Evolutionary conservation across 768 basidiomycete genomes (phyloP).

Genomic region (Auricularia sp.): DNA sequence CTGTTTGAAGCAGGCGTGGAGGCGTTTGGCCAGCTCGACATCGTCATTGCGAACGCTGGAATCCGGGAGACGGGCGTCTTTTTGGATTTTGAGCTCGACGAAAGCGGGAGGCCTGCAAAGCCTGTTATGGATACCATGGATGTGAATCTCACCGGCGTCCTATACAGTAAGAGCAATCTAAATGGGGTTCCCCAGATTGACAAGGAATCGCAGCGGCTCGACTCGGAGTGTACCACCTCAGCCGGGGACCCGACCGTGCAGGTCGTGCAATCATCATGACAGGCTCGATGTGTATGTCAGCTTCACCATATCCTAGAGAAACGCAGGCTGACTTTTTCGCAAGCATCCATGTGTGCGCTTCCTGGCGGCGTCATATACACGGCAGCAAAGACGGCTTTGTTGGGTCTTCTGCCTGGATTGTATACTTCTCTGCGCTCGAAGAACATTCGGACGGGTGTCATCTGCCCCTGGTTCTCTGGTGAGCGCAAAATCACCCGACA

Average conservation of each 20-base stretch:
- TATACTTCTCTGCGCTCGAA: constrained; percentile 24
- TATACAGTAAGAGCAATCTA: constrained; percentile 33
- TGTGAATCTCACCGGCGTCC: constrained; percentile 38
- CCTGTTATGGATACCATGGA: constrained; percentile 38
- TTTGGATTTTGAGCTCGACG: constrained; percentile 8
- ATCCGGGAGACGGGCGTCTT: constrained; percentile 22
- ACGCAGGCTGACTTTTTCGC: neutral
- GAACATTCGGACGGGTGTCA: constrained; percentile 35
- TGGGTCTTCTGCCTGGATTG: constrained; percentile 44
- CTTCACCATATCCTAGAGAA: neutral
- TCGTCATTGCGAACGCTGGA: constrained; percentile 29
- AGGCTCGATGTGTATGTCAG: constrained; percentile 41
- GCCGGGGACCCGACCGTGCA: constrained; percentile 24
- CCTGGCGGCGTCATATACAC: constrained; percentile 37
- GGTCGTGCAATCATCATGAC: constrained; percentile 43
- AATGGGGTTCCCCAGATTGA: neutral
- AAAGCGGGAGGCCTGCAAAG: constrained; percentile 32
- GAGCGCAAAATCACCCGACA: constrained; percentile 4
- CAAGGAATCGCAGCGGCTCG: constrained; percentile 30
- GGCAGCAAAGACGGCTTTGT: constrained; percentile 44
- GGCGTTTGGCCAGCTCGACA: constrained; percentile 5
- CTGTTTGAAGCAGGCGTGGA: neutral
- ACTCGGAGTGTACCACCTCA: constrained; percentile 43
- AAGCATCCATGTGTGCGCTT: constrained; percentile 43
- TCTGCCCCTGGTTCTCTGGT: constrained; percentile 50